Conservation (phyloP, 139 green algal genomes). For the Chlorella sp. region DNA sequence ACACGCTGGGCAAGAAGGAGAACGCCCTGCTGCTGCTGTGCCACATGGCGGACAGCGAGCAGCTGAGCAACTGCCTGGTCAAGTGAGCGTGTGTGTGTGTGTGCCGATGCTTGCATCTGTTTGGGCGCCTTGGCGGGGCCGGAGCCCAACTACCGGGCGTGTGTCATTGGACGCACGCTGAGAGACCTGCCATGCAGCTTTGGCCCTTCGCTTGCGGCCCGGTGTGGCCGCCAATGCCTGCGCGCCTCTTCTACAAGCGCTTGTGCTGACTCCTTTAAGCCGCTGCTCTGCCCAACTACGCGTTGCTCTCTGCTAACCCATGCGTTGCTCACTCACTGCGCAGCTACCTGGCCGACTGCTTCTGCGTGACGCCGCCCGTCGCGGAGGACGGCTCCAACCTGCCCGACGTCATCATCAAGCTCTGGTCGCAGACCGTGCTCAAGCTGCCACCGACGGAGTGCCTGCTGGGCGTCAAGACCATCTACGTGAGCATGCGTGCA, state of each 20-base stretch:
- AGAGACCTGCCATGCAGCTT: not conserved
- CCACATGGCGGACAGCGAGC: no score
- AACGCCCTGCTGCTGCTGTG: no score
- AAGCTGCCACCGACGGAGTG: not conserved
- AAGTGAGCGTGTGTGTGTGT: not conserved
- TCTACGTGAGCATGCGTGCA: constrained; percentile 6
- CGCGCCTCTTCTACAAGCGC: not conserved
- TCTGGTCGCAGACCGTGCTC: not conserved
- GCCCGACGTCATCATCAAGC: constrained; percentile 1
- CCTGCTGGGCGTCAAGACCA: constrained; percentile 1
- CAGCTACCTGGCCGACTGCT: constrained; percentile 1
- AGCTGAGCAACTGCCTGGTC: not conserved
- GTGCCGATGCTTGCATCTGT: no score
- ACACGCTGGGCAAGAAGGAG: not conserved
- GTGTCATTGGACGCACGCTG: not conserved
- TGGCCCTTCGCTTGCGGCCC: not conserved
- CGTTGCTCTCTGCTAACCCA: no score
- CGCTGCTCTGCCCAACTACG: no score
- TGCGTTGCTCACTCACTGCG: not conserved
- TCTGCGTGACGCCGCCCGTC: not conserved
- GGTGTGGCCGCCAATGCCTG: not conserved
- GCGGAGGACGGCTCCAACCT: constrained; percentile 8
- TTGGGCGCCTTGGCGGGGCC: no score
- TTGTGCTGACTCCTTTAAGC: not conserved
- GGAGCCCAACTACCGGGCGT: no score